Percentiles rank a stretch among this genome's conserved stretches.
Evolutionary conservation across 2,329 filamentous ascomycete species (phyloP).

Genomic region (Claviceps capensis): DNA sequence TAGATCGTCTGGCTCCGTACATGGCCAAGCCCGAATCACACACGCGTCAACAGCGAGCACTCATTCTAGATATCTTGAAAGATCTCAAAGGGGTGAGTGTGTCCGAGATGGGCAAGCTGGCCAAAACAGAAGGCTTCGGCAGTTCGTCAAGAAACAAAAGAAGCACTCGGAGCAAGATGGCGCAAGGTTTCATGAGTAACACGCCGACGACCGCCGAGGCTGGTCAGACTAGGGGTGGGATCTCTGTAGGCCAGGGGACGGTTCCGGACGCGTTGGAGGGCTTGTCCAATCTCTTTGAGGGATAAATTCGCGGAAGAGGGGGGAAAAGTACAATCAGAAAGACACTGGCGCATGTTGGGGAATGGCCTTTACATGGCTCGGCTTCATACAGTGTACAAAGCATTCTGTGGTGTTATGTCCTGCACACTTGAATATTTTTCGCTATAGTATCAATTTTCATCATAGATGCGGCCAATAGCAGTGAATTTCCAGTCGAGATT

Average conservation of each 20-base stretch:
- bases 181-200: conserved; percentile 50
- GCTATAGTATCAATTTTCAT: background rate
- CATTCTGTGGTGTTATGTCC: no score
- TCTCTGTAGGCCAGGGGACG: conserved; percentile 16
- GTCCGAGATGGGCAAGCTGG: conserved; percentile 80
- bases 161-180: conserved; percentile 34
- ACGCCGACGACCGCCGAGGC: conserved; percentile 23
- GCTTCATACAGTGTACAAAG: background rate
- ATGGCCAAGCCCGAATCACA: conserved; percentile 44
- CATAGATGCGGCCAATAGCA: background rate
- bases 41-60: conserved; percentile 63
- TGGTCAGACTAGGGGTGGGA: conserved; percentile 14
- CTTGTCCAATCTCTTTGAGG: conserved; percentile 37
- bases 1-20: conserved; percentile 50
- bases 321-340: no score
- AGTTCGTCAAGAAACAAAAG: conserved; percentile 14
- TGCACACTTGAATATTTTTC: background rate
- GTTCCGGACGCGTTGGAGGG: conserved; percentile 41
- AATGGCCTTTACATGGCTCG: no score
- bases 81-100: conserved; percentile 83
- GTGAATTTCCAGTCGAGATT: background rate
- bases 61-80: conserved; percentile 74
- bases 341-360: no score
- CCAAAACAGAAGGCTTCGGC: conserved; percentile 32
- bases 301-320: conserved; percentile 8